Evolutionary conservation across 495 filamentous ascomycete genomes (phyloP).

Genomic region (Tuber brumale): DNA sequence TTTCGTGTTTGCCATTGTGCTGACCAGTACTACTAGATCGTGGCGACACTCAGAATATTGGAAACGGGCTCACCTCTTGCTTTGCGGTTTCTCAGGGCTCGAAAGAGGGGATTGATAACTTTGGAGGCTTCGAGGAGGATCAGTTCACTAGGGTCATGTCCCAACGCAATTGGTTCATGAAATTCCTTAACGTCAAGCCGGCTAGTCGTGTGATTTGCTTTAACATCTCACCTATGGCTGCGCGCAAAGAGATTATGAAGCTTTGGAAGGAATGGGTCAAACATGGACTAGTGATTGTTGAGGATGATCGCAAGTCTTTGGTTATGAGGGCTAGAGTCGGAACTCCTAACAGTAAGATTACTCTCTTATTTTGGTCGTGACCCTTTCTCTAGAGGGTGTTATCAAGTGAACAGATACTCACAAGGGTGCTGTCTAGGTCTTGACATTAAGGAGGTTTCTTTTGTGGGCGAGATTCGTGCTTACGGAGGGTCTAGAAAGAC

Average conservation of each 20-base stretch:
- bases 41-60: constrained; percentile 8
- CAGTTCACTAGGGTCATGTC: constrained; percentile 41
- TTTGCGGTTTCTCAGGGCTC: constrained; percentile 6
- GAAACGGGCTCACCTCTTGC: constrained; percentile 7
- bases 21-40: constrained; percentile 18
- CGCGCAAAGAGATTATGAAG: constrained; percentile 64
- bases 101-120: constrained; percentile 16
- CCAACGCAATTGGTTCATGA: constrained; percentile 73
- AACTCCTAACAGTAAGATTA: constrained; percentile 64
- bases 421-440: constrained; percentile 8
- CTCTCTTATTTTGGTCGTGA: constrained; percentile 10
- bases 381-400: constrained; percentile 9
- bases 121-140: constrained; percentile 17
- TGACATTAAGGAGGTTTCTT: constrained; percentile 46
- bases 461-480: constrained; percentile 76
- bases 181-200: constrained; percentile 83
- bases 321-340: constrained; percentile 70
- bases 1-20: background rate
- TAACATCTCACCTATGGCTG: constrained; percentile 57
- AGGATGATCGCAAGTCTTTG: constrained; percentile 64
- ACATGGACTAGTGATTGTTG: constrained; percentile 69
- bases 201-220: constrained; percentile 67
- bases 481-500: constrained; percentile 69
- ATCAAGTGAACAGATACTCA: background rate
- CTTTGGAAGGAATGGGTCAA: constrained; percentile 71